These are phyloP conservation scores for Epichloe hybrida DNA, from an alignment of 2,329 filamentous ascomycete genomes.

Conservation along the genomic window DNA sequence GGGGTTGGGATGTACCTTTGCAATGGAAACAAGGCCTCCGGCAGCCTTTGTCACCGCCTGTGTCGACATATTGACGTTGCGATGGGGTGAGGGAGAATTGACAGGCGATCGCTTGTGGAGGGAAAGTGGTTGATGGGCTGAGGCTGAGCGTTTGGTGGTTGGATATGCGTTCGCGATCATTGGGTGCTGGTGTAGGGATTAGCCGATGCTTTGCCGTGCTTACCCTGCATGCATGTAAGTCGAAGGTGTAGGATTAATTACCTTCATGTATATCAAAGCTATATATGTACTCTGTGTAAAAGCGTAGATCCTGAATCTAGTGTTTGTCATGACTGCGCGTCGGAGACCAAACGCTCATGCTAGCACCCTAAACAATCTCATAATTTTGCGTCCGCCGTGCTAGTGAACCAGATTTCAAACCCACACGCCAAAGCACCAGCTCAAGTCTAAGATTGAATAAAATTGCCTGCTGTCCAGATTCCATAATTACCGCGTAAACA, in stretches of 20 bases:
- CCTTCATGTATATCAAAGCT: too few relatives aligned
- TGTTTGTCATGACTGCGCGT: too few relatives aligned
- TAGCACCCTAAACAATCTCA: too few relatives aligned
- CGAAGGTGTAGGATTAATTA: not conserved
- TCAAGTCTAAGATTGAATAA: too few relatives aligned
- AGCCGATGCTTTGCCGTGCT: conserved; percentile 9
- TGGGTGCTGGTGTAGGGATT: conserved; percentile 1
- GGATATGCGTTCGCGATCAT: conserved; percentile 6
- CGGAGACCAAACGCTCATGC: too few relatives aligned
- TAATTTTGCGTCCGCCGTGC: too few relatives aligned
- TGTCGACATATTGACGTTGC: conserved; percentile 41
- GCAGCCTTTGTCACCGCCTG: conserved; percentile 45
- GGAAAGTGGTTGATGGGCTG: conserved; percentile 1
- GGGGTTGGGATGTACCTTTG: conserved; percentile 34
- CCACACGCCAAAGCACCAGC: too few relatives aligned
- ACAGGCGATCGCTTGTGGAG: conserved; percentile 3
- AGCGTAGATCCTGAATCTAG: too few relatives aligned
- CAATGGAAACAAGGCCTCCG: conserved; percentile 40
- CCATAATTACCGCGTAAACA: not conserved
- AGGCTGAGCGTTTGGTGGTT: conserved; percentile 2
- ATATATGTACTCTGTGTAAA: too few relatives aligned
- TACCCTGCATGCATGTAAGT: not conserved
- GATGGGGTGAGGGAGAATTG: conserved; percentile 1
- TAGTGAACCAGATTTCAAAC: not conserved
- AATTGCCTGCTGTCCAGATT: not conserved